Base-by-base conservation (phyloP, 1,284 basidiomycete genomes). In the Microbotryum violaceum region DNA sequence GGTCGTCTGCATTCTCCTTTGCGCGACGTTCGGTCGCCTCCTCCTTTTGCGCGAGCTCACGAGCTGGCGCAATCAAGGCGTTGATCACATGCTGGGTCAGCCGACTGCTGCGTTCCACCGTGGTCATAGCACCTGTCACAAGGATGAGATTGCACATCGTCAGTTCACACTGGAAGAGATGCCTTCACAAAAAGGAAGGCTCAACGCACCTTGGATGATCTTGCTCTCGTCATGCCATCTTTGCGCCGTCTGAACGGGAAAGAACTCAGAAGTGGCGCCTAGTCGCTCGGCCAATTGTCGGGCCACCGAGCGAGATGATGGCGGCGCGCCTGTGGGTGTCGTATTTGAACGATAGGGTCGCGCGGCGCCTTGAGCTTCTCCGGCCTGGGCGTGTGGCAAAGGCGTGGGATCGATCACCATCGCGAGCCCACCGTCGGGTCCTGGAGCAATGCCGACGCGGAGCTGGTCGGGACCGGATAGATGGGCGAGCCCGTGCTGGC, bases 161-260 rank as follows among this genome's bases (percentile, higher is more conserved):
- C 21, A 23, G 48, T 23, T 44, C 2, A 6, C 31, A 44, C 20
- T 18, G 23, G 2, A 10, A 16, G 48, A 23, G 44, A 46, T 20
- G 4, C 5, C 16, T n/a, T 3, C 47, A 10, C 1, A 12, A 4
- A 18, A 33, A 8, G 0, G 10, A 18, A 50, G 23, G 10, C 14
- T 6, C 10, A 86, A 85, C 69, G 85, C 82, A 44, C 88, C 85
- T 62, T 91, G 85, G 18, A 91, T 79, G 57, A 89, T 85, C 70
- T 87, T 88, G 59, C 83, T 83, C 75, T 96, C 93, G 71, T 97
- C 92, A 1, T 82, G 78, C 93, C 94, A 97, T 51, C 94, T 83
- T 71, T 89, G 86, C n/a, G 85, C 74, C 0, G 94, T 97, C 12
- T 77, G 86, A 62, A 89, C 77, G 4, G 92, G 92, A 12, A 74